Evolutionary conservation across 768 basidiomycete species (phyloP), one percentile per base, ranked within the genome.

Genomic region (Strobilomyces confusus): DNA sequence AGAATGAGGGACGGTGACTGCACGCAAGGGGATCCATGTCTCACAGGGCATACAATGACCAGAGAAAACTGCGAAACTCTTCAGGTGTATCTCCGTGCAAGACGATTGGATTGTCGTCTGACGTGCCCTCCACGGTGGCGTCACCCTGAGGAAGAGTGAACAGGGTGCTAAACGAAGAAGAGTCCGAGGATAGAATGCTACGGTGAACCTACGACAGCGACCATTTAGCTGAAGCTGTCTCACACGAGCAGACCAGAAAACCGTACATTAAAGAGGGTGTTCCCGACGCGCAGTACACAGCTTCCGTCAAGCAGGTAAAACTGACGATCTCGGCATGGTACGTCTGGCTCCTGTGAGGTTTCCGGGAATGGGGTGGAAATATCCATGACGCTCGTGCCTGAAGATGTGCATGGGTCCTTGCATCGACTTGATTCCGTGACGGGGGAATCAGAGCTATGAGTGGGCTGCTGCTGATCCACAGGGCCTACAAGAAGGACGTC

Each of bases 41-140:
- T 69, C 61, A 88, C 87, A 86, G 62, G 8, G 87, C 85, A 60
- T 90, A 89, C n/a, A 89, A 68, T 1, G 82, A 81, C 84, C 84
- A 87, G 30, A 91, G 76, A 60, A 91, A 86, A 63, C 84, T 78
- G 45, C 79, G 77, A 63, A 91, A 90, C 65, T 89, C 85, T 4
- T 76, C 68, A 9, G 78, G 75, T 0, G 79, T 80, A 55, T 89
- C 85, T 1, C 87, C 87, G 2, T 68, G 67, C 30, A 90, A 74
- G 29, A 80, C 56, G 33, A 91, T 79, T 1, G 89, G 87, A 52
- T 80, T 78, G 23, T 78, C 77, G 60, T 90, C 88, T 9, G 80
- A 81, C 15, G 62, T 66, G 4, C 89, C 89, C 61, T 90, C 87
- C 2, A 61, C 68, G 14, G 69, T 61, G 9, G 66, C 64, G 37